Evolutionary conservation across 106 monocot genomes (phyloP).

Genomic region (Dendrobium catenatum): DNA sequence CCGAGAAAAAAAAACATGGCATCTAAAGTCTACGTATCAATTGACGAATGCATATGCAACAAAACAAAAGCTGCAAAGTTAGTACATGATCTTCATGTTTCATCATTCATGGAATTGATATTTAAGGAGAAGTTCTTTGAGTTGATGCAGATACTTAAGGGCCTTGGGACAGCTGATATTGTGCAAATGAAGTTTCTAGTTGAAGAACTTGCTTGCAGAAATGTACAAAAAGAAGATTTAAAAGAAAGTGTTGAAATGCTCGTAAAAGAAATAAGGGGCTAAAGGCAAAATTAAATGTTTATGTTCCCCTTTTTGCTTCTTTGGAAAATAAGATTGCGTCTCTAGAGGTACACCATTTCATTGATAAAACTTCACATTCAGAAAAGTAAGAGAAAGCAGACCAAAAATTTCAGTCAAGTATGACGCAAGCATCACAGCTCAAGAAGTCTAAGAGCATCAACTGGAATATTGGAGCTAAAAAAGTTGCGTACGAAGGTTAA

Average conservation of each 20-base stretch:
- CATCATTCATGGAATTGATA: constrained; percentile 18
- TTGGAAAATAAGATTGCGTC: constrained; percentile 27
- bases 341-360: constrained; percentile 38
- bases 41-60: constrained; percentile 15
- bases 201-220: no score
- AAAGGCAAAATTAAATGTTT: no score
- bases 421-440: neutral
- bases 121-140: no score
- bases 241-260: no score
- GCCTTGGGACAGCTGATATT: no score
- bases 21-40: constrained; percentile 11
- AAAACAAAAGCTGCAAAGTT: constrained; percentile 33
- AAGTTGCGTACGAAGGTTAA: constrained; percentile 15
- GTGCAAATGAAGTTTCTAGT: no score
- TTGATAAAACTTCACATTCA: constrained; percentile 17
- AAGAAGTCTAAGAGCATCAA: neutral
- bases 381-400: constrained; percentile 25
- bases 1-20: constrained; percentile 13
- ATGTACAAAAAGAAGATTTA: no score
- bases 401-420: neutral
- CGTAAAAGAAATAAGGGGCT: no score
- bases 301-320: constrained; percentile 25
- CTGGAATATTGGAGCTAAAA: constrained; percentile 8
- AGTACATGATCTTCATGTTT: constrained; percentile 25
- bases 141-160: no score